phyloP scores from a whole-genome alignment of 331 rosid species.

The Malus hybrid region DNA sequence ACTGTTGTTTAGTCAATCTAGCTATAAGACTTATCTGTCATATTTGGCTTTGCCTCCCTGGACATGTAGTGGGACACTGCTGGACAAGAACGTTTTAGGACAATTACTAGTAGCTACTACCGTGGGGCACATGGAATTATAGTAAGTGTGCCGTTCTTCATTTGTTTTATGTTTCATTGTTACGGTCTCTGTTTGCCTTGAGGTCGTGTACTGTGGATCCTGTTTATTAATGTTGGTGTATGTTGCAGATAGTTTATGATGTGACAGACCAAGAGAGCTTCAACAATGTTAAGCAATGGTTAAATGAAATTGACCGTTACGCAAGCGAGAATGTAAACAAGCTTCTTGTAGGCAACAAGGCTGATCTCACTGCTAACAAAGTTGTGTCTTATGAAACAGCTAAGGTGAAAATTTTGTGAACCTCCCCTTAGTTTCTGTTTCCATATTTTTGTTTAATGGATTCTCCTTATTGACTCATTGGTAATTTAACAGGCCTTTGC shows the following conservation, averaged over 20 bases:
- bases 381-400: slow-evolving; percentile 47
- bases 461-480: neutral
- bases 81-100: slow-evolving; percentile 55
- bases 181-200: neutral
- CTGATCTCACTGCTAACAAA: slow-evolving; percentile 43
- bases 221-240: neutral
- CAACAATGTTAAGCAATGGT: slow-evolving; percentile 45
- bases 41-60: neutral
- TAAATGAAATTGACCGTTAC: slow-evolving; percentile 43
- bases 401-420: slow-evolving; percentile 24
- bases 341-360: slow-evolving; percentile 51
- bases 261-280: slow-evolving; percentile 59
- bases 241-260: slow-evolving; percentile 42
- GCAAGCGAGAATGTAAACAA: slow-evolving; percentile 54
- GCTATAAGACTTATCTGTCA: neutral
- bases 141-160: slow-evolving; percentile 9
- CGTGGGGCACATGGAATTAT: slow-evolving; percentile 59
- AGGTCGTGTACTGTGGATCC: neutral
- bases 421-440: neutral
- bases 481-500: slow-evolving; percentile 33
- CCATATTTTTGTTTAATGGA: neutral
- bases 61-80: slow-evolving; percentile 51
- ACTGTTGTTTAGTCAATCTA: neutral
- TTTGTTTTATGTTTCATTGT: neutral
- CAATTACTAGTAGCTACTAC: slow-evolving; percentile 55